Evolutionary conservation across 2,329 filamentous ascomycete species (phyloP).

Genomic region (Aspergillus terreus): DNA sequence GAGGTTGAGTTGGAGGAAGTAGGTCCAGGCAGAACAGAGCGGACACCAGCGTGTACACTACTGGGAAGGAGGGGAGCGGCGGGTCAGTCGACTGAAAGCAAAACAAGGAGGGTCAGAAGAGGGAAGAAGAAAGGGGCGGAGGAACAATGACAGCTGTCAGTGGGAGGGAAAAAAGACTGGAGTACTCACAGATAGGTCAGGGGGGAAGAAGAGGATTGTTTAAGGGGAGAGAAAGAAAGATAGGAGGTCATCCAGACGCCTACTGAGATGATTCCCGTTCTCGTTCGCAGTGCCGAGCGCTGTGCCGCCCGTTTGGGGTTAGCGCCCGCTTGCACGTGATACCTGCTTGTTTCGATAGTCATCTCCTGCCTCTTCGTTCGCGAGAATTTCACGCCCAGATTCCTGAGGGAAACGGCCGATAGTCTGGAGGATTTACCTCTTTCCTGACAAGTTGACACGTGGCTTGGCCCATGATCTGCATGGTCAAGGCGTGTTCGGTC

Average conservation of each 20-base stretch:
- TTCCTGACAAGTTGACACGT: neutral
- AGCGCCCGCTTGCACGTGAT: slow-evolving; percentile 16
- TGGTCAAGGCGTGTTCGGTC: neutral
- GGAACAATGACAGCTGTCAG: neutral
- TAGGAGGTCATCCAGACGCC: slow-evolving; percentile 22
- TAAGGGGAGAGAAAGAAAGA: slow-evolving; percentile 11
- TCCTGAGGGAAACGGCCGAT: neutral
- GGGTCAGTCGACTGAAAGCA: slow-evolving; percentile 9
- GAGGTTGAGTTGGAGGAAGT: slow-evolving; percentile 15
- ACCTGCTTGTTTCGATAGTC: neutral
- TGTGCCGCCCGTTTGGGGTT: slow-evolving; percentile 14
- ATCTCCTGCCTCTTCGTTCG: neutral
- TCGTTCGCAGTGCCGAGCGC: slow-evolving; percentile 18
- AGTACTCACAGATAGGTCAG: neutral
- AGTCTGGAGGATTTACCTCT: no score
- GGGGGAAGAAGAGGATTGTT: neutral
- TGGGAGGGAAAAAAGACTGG: neutral
- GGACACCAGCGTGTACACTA: slow-evolving; percentile 11
- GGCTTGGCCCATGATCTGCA: neutral
- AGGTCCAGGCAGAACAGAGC: slow-evolving; percentile 10
- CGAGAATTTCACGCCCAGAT: neutral
- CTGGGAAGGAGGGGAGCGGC: slow-evolving; percentile 8
- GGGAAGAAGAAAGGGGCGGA: neutral
- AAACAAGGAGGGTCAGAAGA: neutral
- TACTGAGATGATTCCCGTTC: slow-evolving; percentile 11